phyloP scores from a whole-genome alignment of 805 yeast genomes.

The Allodekkera sacchari region DNA sequence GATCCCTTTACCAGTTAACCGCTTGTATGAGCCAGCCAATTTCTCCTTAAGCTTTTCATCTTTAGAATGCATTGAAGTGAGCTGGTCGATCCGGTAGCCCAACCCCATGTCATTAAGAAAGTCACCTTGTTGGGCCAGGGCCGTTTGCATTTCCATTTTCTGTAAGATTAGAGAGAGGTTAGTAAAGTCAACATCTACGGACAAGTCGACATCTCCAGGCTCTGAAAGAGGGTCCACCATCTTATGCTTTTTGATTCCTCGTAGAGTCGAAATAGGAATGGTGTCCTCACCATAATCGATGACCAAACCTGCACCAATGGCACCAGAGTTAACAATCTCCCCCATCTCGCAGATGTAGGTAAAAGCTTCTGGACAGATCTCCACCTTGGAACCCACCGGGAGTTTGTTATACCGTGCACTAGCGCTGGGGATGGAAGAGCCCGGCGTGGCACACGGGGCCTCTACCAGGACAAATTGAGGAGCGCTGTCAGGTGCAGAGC shows the following conservation, averaged over 20 bases:
- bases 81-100: constrained; percentile 56
- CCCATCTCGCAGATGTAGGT: constrained; percentile 47
- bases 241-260: constrained; percentile 67
- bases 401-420: constrained; percentile 43
- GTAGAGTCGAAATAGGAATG: constrained; percentile 61
- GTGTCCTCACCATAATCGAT: constrained; percentile 71
- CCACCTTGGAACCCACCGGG: constrained; percentile 52
- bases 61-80: constrained; percentile 33
- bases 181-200: constrained; percentile 76
- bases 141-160: constrained; percentile 13
- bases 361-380: constrained; percentile 69
- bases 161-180: constrained; percentile 35
- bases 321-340: constrained; percentile 23
- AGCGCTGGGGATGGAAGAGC: constrained; percentile 47
- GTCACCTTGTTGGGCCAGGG: constrained; percentile 55
- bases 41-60: constrained; percentile 38
- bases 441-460: constrained; percentile 52
- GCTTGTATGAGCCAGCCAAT: constrained; percentile 46
- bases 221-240: constrained; percentile 66
- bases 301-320: constrained; percentile 56
- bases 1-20: constrained; percentile 55
- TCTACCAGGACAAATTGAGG: constrained; percentile 46
- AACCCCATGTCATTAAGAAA: constrained; percentile 74
- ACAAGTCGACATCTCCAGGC: constrained; percentile 76
- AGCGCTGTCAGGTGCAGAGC: constrained; percentile 6